These are phyloP conservation scores for Cubamyces lactineus DNA, from an alignment of 768 basidiomycete genomes.

Conservation along the genomic window DNA sequence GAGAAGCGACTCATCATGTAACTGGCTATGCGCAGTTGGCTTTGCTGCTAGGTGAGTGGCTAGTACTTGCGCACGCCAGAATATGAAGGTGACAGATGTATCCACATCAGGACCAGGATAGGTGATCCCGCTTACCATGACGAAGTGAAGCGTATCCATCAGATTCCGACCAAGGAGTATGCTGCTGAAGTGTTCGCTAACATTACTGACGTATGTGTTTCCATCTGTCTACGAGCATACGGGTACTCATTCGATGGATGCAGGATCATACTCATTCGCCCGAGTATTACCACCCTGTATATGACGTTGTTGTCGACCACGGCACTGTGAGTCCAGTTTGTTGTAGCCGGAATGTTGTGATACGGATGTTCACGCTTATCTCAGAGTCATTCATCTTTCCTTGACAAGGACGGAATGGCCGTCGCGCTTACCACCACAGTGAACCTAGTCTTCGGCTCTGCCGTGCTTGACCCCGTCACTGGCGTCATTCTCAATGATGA, in stretches of 20 bases:
- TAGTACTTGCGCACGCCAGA: background rate
- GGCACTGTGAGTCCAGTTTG: constrained; percentile 66
- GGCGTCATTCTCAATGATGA: constrained; percentile 92
- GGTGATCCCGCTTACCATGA: constrained; percentile 77
- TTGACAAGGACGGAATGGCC: constrained; percentile 87
- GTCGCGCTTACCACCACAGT: constrained; percentile 88
- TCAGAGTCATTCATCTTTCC: constrained; percentile 82
- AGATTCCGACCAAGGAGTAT: constrained; percentile 72
- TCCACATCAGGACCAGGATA: constrained; percentile 66
- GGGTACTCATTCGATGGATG: background rate
- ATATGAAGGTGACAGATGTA: constrained; percentile 4
- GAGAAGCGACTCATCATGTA: too few species aligned
- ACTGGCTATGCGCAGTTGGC: constrained; percentile 47
- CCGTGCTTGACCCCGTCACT: constrained; percentile 82
- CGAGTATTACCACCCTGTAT: constrained; percentile 83
- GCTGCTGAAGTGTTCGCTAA: constrained; percentile 62
- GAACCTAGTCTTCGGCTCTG: constrained; percentile 88
- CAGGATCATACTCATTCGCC: constrained; percentile 82
- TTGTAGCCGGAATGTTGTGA: background rate
- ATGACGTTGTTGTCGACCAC: constrained; percentile 77
- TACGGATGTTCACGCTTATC: background rate
- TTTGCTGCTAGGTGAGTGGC: constrained; percentile 59
- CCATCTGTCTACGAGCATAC: background rate
- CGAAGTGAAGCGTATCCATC: constrained; percentile 54
- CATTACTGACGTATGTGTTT: constrained; percentile 77